Base-by-base conservation (phyloP, 1,284 basidiomycete genomes). In the Cryptococcus maquisensis region DNA sequence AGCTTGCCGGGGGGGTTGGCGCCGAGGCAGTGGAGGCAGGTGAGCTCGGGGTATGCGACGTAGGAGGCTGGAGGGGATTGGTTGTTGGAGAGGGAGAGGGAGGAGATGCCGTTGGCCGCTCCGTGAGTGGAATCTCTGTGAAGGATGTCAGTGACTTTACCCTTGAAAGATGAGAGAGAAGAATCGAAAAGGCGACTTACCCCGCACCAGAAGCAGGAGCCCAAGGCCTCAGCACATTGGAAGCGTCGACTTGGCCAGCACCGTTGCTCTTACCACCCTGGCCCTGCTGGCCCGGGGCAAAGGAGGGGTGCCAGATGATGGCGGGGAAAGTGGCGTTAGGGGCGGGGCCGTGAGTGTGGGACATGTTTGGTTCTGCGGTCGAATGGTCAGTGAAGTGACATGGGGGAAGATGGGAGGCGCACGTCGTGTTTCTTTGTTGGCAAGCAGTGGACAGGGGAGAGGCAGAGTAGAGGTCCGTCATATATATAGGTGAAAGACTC, bases 1-100 rank as follows among this genome's bases (percentile, higher is more conserved):
- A 57, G 36, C 46, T 57, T 57, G 44, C 56, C 56, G 23, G 56
- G 56, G 10, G 56, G 56, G 44, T 57, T 57, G 7, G 56, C 49
- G 16, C 56, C 56, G 32, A 57, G 52, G 41, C 56, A 57, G 36
- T 57, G 56, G n/a, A 57, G 48, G 46, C 56, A 57, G 18, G 56
- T 57, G 24, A 57, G 53, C 37, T 57, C 56, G 45, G 56, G 56
- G 36, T 51, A 54, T 12, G 56, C 52, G 10, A 57, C 37, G 28
- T 57, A 57, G 51, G 39, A 9, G 47, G 47, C 36, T 42, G 56
- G 18, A 43, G 42, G 35, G 43, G 16, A 38, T 39, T 54, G 35
- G 35, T 44, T 16, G 9, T 16, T 8, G 24, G 18, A 24, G 43
- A 44, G 7, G 43, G 9, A 44, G 20, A 24, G 18, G 18, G 43